A percentile compares a stretch with the other conserved stretches of the same genome.
Evolutionary conservation across 495 filamentous ascomycete genomes (phyloP).

Genomic region (Copromyces sp.): DNA sequence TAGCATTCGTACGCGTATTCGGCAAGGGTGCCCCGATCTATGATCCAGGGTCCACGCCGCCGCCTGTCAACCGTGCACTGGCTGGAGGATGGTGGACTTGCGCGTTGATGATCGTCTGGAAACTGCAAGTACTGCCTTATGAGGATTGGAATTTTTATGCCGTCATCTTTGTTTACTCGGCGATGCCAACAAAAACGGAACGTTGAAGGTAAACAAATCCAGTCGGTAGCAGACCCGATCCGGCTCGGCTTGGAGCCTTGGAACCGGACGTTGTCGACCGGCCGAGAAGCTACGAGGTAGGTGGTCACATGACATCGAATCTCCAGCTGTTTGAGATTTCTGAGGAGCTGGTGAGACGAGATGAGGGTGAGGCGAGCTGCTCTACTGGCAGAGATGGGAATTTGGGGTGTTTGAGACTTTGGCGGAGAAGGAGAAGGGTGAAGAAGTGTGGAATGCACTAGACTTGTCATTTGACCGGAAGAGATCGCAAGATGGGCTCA

Average conservation of each 20-base stretch:
- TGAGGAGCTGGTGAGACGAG: background rate
- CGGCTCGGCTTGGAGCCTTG: no score
- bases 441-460: no score
- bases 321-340: background rate
- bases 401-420: no score
- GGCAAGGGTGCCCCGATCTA: background rate
- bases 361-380: background rate
- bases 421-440: background rate
- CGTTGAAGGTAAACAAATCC: no score
- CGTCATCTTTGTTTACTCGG: background rate
- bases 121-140: background rate
- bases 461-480: no score
- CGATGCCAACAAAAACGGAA: background rate
- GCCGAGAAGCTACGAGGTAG: no score
- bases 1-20: background rate
- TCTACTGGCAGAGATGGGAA: background rate
- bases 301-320: background rate
- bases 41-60: background rate
- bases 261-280: no score
- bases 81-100: background rate
- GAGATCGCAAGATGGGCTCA: no score
- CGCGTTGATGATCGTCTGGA: no score
- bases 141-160: background rate
- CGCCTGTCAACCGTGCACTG: background rate
- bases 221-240: no score